phyloP scores from a whole-genome alignment of 1,139 yeast species.

The Lodderomyces pseudojiufengensis region DNA sequence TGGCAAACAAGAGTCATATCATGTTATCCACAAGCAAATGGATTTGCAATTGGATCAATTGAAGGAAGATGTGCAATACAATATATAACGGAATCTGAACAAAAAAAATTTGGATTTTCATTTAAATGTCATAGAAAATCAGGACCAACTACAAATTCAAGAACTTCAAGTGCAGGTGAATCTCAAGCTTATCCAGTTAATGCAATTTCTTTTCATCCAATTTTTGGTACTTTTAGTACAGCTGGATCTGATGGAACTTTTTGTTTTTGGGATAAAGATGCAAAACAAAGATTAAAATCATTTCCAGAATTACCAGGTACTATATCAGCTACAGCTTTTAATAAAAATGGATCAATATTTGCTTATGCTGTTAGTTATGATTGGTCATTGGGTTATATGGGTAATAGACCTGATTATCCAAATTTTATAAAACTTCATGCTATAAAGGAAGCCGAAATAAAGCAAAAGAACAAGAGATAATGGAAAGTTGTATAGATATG shows the following conservation, averaged over 20 bases:
- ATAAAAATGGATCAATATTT: conserved; percentile 75
- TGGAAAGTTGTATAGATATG: no score
- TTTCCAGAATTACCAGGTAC: conserved; percentile 72
- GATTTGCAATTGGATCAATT: conserved; percentile 87
- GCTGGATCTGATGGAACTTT: conserved; percentile 95
- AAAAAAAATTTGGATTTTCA: conserved; percentile 70
- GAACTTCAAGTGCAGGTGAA: conserved; percentile 28
- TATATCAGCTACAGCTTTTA: conserved; percentile 76
- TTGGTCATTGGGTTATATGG: conserved; percentile 88
- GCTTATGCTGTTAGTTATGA: conserved; percentile 95
- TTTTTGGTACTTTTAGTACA: conserved; percentile 86
- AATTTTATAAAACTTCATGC: conserved; percentile 79
- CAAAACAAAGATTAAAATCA: conserved; percentile 80
- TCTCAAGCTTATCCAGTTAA: conserved; percentile 73
- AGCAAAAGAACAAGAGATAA: conserved; percentile 59
- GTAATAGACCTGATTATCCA: conserved; percentile 72
- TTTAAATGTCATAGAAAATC: conserved; percentile 89
- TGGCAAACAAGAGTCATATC: conserved; percentile 83
- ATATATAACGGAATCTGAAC: conserved; percentile 81
- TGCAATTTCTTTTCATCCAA: conserved; percentile 82
- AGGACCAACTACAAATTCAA: conserved; percentile 31
- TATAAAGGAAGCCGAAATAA: conserved; percentile 80
- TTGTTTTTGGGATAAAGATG: conserved; percentile 96
- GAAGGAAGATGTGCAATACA: conserved; percentile 98
- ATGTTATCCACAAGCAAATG: conserved; percentile 87